These are phyloP conservation scores for Aspergillus hortae DNA, from an alignment of 2,329 filamentous ascomycete genomes.

Conservation along the genomic window DNA sequence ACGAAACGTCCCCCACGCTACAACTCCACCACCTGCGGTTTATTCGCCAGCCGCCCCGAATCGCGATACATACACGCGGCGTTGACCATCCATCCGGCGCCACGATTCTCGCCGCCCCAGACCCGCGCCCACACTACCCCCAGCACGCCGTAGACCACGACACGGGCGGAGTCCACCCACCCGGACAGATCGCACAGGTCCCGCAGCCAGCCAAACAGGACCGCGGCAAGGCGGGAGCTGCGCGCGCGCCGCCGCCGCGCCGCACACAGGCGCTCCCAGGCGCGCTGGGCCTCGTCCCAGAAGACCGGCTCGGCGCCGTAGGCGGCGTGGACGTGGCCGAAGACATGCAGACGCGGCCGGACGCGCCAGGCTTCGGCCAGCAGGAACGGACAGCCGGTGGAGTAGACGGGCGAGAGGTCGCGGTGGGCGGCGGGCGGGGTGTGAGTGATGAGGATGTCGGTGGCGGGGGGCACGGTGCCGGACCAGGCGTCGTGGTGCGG, in stretches of 20 bases:
- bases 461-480: conserved; percentile 65
- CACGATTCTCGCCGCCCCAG: conserved; percentile 53
- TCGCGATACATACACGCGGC: conserved; percentile 48
- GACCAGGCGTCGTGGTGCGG: conserved; percentile 66
- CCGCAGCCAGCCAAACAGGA: conserved; percentile 27
- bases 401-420: conserved; percentile 53
- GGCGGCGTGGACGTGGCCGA: conserved; percentile 79
- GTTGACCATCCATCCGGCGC: conserved; percentile 55
- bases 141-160: conserved; percentile 51
- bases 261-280: conserved; percentile 64
- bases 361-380: conserved; percentile 71
- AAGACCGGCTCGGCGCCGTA: conserved; percentile 66
- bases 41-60: conserved; percentile 34
- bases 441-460: conserved; percentile 78
- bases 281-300: conserved; percentile 70
- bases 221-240: conserved; percentile 18
- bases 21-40: conserved; percentile 34
- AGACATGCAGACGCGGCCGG: conserved; percentile 72
- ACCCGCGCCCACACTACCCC: conserved; percentile 59
- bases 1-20: neutral
- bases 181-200: conserved; percentile 34
- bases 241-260: conserved; percentile 29
- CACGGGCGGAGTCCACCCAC: conserved; percentile 49
- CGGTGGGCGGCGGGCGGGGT: conserved; percentile 72
- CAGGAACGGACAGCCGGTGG: conserved; percentile 67